These are phyloP conservation scores for Psophocarpus tetragonolobus DNA, from an alignment of 306 rosid genomes.

Conservation along the genomic window DNA sequence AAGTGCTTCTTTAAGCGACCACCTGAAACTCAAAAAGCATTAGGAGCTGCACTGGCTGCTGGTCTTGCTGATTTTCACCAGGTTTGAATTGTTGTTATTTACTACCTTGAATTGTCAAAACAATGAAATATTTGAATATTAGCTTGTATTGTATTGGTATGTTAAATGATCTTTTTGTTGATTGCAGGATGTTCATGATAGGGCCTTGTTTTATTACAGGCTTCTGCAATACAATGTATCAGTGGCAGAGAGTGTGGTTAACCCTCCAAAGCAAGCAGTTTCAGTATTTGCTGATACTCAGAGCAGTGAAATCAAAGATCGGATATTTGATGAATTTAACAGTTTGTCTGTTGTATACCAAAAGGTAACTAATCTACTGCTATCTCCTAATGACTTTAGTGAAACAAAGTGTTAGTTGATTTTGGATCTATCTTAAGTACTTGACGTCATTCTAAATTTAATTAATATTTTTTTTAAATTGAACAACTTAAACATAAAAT, in stretches of 20 bases:
- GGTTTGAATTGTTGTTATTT: slow-evolving; percentile 47
- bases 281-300: slow-evolving; percentile 99
- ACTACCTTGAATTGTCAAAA: slow-evolving; percentile 16
- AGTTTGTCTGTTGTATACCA: slow-evolving; percentile 93
- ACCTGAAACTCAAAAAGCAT: slow-evolving; percentile 88
- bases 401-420: not conserved
- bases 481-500: not conserved
- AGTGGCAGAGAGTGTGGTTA: slow-evolving; percentile 86
- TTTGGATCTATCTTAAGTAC: slow-evolving; percentile 10
- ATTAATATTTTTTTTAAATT: not conserved
- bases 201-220: slow-evolving; percentile 97
- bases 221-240: slow-evolving; percentile 76
- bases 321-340: slow-evolving; percentile 96
- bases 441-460: not conserved
- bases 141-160: slow-evolving; percentile 16
- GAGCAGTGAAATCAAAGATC: slow-evolving; percentile 97
- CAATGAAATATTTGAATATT: slow-evolving; percentile 18
- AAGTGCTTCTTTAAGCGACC: slow-evolving; percentile 99
- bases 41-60: slow-evolving; percentile 96
- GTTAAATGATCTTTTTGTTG: slow-evolving; percentile 45
- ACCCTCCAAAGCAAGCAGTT: slow-evolving; percentile 99
- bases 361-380: slow-evolving; percentile 55
- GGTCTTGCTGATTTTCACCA: slow-evolving; percentile 96
- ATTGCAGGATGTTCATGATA: slow-evolving; percentile 96
- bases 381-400: slow-evolving; percentile 17